Evolutionary conservation across 192 early-diverging fungal species (phyloP).

Genomic region (Dimargaris xerosporica): DNA sequence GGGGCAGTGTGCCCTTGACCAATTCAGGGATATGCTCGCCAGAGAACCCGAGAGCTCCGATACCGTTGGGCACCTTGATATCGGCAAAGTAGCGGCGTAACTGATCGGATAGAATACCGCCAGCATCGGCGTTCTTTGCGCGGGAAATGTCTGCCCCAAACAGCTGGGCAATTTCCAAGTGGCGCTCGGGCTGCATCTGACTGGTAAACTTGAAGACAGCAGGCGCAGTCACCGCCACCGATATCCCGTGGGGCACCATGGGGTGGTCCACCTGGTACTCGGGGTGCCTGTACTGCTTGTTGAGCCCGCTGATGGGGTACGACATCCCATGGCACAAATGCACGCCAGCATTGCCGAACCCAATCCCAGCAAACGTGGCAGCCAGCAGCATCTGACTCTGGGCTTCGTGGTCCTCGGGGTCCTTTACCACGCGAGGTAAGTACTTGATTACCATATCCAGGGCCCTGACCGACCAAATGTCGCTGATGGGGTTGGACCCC

Average conservation of each 20-base stretch:
- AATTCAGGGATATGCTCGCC: slow-evolving; percentile 49
- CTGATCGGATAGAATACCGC: slow-evolving; percentile 55
- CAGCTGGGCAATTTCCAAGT: slow-evolving; percentile 61
- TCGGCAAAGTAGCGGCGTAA: slow-evolving; percentile 57
- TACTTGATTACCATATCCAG: slow-evolving; percentile 68
- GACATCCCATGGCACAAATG: slow-evolving; percentile 74
- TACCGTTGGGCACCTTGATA: slow-evolving; percentile 70
- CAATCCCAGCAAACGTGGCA: slow-evolving; percentile 78
- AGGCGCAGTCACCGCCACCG: slow-evolving; percentile 81
- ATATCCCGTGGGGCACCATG: slow-evolving; percentile 65
- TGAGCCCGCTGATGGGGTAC: slow-evolving; percentile 77
- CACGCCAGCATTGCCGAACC: slow-evolving; percentile 79
- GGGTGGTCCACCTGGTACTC: slow-evolving; percentile 62
- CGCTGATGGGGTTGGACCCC: slow-evolving; percentile 83
- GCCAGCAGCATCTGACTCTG: slow-evolving; percentile 80
- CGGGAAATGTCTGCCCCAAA: slow-evolving; percentile 55
- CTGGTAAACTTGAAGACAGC: slow-evolving; percentile 79
- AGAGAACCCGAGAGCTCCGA: slow-evolving; percentile 59
- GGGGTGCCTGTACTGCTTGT: slow-evolving; percentile 65
- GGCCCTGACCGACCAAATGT: slow-evolving; percentile 73
- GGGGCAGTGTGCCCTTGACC: slow-evolving; percentile 75
- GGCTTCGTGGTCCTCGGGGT: slow-evolving; percentile 47
- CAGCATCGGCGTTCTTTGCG: slow-evolving; percentile 52
- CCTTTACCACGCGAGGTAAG: slow-evolving; percentile 52
- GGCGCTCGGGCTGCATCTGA: slow-evolving; percentile 65